Percentiles rank a stretch among this genome's conserved stretches.
phyloP scores from a whole-genome alignment of 345 rosid genomes.

The Aurinia saxatilis region DNA sequence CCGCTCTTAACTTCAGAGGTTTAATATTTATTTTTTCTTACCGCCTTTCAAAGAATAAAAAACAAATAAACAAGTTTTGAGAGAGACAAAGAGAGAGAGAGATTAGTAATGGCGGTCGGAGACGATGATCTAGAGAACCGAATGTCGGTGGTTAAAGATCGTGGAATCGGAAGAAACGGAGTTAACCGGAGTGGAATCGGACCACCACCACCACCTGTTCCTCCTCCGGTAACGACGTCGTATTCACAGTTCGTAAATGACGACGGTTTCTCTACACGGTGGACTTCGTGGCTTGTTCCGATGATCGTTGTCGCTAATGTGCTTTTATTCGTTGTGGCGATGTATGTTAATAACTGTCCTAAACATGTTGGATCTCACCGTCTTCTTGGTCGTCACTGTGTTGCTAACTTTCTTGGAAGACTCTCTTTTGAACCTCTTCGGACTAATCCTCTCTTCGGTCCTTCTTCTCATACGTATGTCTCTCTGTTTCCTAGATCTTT shows the following conservation, averaged over 20 bases:
- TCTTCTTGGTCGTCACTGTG: constrained; percentile 41
- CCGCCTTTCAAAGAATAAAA: constrained; percentile 3
- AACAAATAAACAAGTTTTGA: neutral
- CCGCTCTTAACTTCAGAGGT: constrained; percentile 13
- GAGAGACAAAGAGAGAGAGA: neutral
- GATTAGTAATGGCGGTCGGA: constrained; percentile 19
- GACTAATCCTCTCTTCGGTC: constrained; percentile 80
- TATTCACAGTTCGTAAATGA: constrained; percentile 36
- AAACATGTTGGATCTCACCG: constrained; percentile 28
- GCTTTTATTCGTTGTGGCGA: constrained; percentile 46
- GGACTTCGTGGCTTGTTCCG: constrained; percentile 93
- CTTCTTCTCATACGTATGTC: constrained; percentile 65
- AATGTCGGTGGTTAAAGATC: constrained; percentile 22
- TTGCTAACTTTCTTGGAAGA: constrained; percentile 67
- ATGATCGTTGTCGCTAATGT: constrained; percentile 62
- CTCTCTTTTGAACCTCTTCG: constrained; percentile 77
- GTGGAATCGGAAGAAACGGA: constrained; percentile 23
- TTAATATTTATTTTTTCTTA: constrained; percentile 3
- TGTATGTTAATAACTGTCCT: constrained; percentile 81
- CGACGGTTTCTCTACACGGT: constrained; percentile 35
- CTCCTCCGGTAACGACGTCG: constrained; percentile 20
- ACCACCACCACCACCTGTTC: neutral
- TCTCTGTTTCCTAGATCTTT: neutral
- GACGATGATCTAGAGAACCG: constrained; percentile 31
- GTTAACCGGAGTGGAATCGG: constrained; percentile 25